phyloP scores from a whole-genome alignment of 106 monocot species.

The Apostasia ramifera region DNA sequence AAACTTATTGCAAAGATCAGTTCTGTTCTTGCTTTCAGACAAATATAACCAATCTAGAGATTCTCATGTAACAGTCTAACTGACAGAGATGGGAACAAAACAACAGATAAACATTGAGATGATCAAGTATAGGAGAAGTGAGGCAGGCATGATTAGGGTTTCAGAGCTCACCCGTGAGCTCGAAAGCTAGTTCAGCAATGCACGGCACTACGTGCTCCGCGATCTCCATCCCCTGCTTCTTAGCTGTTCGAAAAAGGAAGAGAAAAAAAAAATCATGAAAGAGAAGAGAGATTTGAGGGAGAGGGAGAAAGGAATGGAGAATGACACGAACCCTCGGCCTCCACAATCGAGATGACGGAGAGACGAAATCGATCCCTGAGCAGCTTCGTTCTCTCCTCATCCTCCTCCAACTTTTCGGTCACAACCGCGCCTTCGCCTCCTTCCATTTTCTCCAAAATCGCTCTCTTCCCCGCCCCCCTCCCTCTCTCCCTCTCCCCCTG shows the following conservation, averaged over 20 bases:
- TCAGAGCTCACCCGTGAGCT: constrained; percentile 38
- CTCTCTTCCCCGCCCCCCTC: neutral
- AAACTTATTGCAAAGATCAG: too few relatives aligned
- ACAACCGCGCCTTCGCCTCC: constrained; percentile 8
- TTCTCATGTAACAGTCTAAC: too few relatives aligned
- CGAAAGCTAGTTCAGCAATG: constrained; percentile 63
- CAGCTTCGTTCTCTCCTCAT: constrained; percentile 39
- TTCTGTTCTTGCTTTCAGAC: too few relatives aligned
- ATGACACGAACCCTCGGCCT: constrained; percentile 38
- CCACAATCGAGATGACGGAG: constrained; percentile 62
- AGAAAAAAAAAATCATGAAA: neutral
- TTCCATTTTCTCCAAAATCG: constrained; percentile 2
- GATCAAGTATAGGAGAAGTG: too few relatives aligned
- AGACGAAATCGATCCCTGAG: constrained; percentile 66
- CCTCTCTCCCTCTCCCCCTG: neutral
- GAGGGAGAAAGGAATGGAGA: neutral
- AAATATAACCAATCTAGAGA: too few relatives aligned
- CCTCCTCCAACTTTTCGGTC: constrained; percentile 37
- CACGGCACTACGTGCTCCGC: constrained; percentile 59
- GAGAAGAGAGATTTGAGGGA: neutral
- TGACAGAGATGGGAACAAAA: too few relatives aligned
- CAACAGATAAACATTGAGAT: too few relatives aligned
- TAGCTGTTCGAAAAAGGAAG: constrained; percentile 25
- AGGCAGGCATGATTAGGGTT: neutral
- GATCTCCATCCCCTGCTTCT: constrained; percentile 54